These are phyloP conservation scores for Phytophthora constricta DNA, from an alignment of 352 stramenopile species.

Conservation along the genomic window DNA sequence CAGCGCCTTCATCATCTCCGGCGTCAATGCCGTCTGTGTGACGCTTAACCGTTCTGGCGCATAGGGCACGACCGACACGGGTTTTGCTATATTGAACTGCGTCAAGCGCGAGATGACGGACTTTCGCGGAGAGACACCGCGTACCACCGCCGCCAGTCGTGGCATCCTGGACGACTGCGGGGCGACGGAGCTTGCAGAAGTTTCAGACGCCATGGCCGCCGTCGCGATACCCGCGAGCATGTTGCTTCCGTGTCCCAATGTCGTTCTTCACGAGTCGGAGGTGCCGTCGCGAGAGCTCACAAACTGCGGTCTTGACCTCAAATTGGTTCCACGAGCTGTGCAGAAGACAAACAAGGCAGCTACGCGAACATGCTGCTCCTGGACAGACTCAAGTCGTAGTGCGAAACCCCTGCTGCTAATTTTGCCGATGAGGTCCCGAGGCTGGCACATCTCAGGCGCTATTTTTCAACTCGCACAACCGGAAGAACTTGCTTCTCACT, in stretches of 20 bases:
- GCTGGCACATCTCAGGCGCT: not conserved
- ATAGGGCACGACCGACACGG: conserved; percentile 66
- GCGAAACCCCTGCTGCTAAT: too few species aligned
- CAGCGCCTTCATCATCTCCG: conserved; percentile 54
- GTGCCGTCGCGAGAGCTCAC: conserved; percentile 1
- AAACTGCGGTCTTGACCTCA: not conserved
- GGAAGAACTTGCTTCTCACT: too few species aligned
- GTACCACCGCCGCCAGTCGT: conserved; percentile 25
- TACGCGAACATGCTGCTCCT: not conserved
- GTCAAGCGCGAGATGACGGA: conserved; percentile 63
- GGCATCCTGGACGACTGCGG: not conserved
- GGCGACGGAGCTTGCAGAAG: not conserved
- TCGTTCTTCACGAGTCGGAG: conserved; percentile 11
- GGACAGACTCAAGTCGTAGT: too few species aligned
- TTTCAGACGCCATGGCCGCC: conserved; percentile 19
- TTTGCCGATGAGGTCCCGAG: not conserved
- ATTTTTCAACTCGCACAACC: too few species aligned
- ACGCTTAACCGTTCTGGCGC: conserved; percentile 73
- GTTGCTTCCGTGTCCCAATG: conserved; percentile 26
- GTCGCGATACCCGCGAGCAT: conserved; percentile 22
- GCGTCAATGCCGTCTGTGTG: conserved; percentile 54
- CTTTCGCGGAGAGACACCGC: conserved; percentile 35
- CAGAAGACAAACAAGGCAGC: not conserved
- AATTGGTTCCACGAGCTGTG: not conserved
- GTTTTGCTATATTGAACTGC: conserved; percentile 45